These are phyloP conservation scores for Nannochloris sp. DNA, from an alignment of 139 green algal genomes.

Conservation along the genomic window DNA sequence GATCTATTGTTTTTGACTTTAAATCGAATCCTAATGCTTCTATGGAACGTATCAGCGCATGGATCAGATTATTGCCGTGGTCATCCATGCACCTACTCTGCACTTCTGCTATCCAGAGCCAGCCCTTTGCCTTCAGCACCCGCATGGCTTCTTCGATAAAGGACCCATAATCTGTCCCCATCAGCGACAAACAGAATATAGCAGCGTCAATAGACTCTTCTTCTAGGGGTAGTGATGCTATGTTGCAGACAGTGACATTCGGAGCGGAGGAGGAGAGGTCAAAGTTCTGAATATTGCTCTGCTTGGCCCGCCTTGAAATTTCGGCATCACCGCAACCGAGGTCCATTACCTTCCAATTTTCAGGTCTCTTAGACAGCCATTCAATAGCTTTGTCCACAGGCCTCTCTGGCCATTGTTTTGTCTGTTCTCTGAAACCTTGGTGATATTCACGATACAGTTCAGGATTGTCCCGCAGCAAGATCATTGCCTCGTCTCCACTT, in stretches of 20 bases:
- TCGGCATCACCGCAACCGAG: slow-evolving; percentile 91
- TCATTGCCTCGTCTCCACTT: slow-evolving; percentile 44
- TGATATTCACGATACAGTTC: slow-evolving; percentile 83
- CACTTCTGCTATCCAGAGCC: slow-evolving; percentile 93
- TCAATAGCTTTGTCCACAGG: slow-evolving; percentile 67
- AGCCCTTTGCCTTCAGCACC: slow-evolving; percentile 60
- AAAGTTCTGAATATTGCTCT: slow-evolving; percentile 71
- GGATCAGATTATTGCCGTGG: slow-evolving; percentile 24
- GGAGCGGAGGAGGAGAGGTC: slow-evolving; percentile 74
- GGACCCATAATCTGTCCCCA: slow-evolving; percentile 85
- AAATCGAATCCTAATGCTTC: slow-evolving; percentile 49
- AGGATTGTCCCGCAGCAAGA: slow-evolving; percentile 54
- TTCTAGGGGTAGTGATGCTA: slow-evolving; percentile 52
- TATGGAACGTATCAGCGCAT: slow-evolving; percentile 49
- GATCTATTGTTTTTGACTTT: slow-evolving; percentile 30
- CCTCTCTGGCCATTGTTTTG: slow-evolving; percentile 68
- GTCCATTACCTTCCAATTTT: slow-evolving; percentile 63
- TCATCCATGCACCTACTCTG: slow-evolving; percentile 35
- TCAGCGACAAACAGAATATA: slow-evolving; percentile 92
- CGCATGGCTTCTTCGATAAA: slow-evolving; percentile 78
- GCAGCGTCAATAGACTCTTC: slow-evolving; percentile 61
- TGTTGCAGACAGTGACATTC: slow-evolving; percentile 87
- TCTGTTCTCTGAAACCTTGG: slow-evolving; percentile 74
- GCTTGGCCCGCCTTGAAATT: slow-evolving; percentile 45
- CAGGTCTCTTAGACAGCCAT: slow-evolving; percentile 42